Evolutionary conservation across 2,329 filamentous ascomycete genomes (phyloP).

Genomic region (Scytalidium sp.): DNA sequence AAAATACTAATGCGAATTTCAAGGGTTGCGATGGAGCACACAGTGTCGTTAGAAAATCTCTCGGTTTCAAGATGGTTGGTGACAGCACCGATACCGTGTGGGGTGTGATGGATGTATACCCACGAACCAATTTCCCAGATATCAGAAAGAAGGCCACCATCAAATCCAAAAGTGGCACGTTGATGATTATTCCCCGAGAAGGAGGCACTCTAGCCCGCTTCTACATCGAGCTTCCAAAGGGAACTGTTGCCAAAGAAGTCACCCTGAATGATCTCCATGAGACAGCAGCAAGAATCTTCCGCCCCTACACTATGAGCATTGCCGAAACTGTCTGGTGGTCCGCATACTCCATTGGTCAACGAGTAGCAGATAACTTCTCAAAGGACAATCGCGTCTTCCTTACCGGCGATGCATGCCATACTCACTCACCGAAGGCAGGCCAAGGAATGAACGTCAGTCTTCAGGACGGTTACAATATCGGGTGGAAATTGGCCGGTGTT

Average conservation of each 20-base stretch:
- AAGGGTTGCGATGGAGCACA: constrained; percentile 51
- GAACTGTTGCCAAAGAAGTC: constrained; percentile 50
- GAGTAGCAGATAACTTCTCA: constrained; percentile 56
- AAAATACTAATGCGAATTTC: constrained; percentile 46
- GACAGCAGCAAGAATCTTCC: constrained; percentile 37
- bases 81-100: constrained; percentile 55
- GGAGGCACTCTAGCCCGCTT: constrained; percentile 63
- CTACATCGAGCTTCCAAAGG: constrained; percentile 43
- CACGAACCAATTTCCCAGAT: constrained; percentile 58
- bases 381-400: constrained; percentile 51
- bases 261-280: constrained; percentile 50
- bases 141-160: constrained; percentile 55
- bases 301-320: constrained; percentile 19
- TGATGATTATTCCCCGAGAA: constrained; percentile 62
- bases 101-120: constrained; percentile 56
- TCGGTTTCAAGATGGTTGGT: constrained; percentile 51
- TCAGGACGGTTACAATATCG: constrained; percentile 60
- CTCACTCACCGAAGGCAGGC: constrained; percentile 61
- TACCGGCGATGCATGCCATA: constrained; percentile 55
- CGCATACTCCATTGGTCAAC: constrained; percentile 55
- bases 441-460: constrained; percentile 57
- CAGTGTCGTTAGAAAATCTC: constrained; percentile 41
- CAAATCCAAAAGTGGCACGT: constrained; percentile 50
- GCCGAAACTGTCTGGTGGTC: constrained; percentile 48
- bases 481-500: constrained; percentile 55